Conservation (phyloP, 2,329 filamentous ascomycete species). For the Talaromyces sp. region DNA sequence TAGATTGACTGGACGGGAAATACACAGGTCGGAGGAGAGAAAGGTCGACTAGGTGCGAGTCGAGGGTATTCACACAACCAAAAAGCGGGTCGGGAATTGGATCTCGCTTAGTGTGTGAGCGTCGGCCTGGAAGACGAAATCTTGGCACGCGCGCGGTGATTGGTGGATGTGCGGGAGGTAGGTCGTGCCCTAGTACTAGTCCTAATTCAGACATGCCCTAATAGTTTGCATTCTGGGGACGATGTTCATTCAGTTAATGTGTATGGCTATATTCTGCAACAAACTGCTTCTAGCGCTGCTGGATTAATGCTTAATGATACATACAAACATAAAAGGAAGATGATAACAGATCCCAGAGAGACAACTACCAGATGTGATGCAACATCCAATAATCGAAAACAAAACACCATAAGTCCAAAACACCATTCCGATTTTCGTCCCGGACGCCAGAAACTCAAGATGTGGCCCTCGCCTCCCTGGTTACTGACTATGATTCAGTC, state of each 20-base stretch:
- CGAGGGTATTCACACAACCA: conserved; percentile 24
- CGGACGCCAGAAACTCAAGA: conserved; percentile 19
- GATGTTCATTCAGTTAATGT: no score
- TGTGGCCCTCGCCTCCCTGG: neutral
- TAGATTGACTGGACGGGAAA: conserved; percentile 31
- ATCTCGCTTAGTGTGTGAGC: conserved; percentile 44
- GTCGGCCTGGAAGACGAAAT: conserved; percentile 32
- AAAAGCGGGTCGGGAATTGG: conserved; percentile 29
- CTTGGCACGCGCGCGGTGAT: conserved; percentile 34
- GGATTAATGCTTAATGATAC: conserved; percentile 14
- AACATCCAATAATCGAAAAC: conserved; percentile 17
- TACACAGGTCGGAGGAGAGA: conserved; percentile 20
- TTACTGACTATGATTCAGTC: conserved; percentile 29
- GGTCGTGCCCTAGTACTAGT: conserved; percentile 37
- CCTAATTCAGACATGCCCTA: conserved; percentile 15
- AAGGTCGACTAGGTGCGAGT: conserved; percentile 17
- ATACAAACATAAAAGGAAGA: conserved; percentile 17
- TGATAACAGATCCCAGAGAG: conserved; percentile 14
- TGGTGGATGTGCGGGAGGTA: conserved; percentile 20
- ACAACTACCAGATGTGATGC: neutral
- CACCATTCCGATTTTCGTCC: conserved; percentile 31
- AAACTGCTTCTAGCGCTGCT: neutral
- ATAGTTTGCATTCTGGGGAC: neutral
- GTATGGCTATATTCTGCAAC: neutral
- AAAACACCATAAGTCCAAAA: conserved; percentile 29